A percentile compares a stretch with the other conserved stretches of the same genome.
Evolutionary conservation across 805 yeast genomes (phyloP).

Genomic region (Suhomyces xylopsoci): DNA sequence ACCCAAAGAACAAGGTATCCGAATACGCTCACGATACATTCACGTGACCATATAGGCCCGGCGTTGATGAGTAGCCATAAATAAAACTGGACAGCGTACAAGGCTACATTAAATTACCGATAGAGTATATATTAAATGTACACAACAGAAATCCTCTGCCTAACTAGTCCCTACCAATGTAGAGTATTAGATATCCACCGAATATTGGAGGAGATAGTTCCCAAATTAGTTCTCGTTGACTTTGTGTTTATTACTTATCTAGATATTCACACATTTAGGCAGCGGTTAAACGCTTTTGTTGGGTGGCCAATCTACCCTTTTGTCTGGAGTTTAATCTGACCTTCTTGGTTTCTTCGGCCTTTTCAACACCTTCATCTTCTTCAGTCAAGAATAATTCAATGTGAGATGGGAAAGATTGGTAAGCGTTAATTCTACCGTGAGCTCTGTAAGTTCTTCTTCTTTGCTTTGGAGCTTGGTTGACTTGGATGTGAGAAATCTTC

Average conservation of each 20-base stretch:
- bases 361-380: conserved; percentile 89
- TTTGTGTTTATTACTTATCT: conserved; percentile 6
- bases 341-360: conserved; percentile 69
- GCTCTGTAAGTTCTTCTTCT: conserved; percentile 99
- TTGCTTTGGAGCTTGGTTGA: conserved; percentile 99
- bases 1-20: neutral
- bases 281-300: conserved; percentile 85
- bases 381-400: conserved; percentile 96
- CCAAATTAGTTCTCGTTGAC: conserved; percentile 4
- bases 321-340: conserved; percentile 86
- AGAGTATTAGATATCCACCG: neutral
- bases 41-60: neutral
- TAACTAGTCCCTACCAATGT: conserved; percentile 2
- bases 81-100: neutral
- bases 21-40: neutral
- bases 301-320: conserved; percentile 85
- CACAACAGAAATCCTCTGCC: conserved; percentile 2
- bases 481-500: conserved; percentile 97
- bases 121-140: conserved; percentile 5
- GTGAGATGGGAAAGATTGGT: conserved; percentile 98
- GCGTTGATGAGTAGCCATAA: neutral
- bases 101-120: neutral
- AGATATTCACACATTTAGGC: conserved; percentile 15
- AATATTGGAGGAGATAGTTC: neutral
- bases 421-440: conserved; percentile 99